Conservation (phyloP, 331 rosid species). For the Spiraea crenata region DNA sequence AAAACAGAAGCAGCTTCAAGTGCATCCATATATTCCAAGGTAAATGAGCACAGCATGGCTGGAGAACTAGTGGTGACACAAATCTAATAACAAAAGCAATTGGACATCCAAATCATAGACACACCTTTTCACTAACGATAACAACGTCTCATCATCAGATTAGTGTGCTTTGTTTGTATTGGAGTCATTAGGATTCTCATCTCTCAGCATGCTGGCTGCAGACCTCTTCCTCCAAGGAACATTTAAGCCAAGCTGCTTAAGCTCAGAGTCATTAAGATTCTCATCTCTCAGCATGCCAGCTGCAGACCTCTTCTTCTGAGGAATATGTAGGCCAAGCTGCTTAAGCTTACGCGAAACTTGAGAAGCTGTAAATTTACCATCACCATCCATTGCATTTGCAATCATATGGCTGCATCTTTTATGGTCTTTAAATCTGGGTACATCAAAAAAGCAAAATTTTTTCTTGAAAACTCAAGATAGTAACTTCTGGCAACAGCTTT, state of each 20-base stretch:
- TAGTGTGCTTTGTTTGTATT: conserved; percentile 33
- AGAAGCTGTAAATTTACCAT: conserved; percentile 60
- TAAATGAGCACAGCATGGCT: no score
- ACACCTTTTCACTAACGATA: conserved; percentile 63
- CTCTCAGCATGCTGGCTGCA: conserved; percentile 30
- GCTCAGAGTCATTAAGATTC: conserved; percentile 48
- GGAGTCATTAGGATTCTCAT: conserved; percentile 37
- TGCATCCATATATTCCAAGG: background rate
- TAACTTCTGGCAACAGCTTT: no score
- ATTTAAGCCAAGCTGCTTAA: conserved; percentile 77
- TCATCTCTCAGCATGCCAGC: conserved; percentile 34
- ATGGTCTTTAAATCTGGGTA: conserved; percentile 74
- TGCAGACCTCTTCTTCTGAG: conserved; percentile 46
- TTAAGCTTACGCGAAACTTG: conserved; percentile 81
- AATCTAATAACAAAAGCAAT: background rate
- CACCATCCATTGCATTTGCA: conserved; percentile 72
- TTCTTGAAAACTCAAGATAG: no score
- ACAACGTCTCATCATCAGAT: conserved; percentile 68
- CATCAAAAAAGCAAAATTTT: conserved; percentile 21
- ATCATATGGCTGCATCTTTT: conserved; percentile 80
- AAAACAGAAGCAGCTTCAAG: background rate
- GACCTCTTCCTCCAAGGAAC: conserved; percentile 50
- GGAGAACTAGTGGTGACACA: conserved; percentile 3
- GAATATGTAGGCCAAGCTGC: conserved; percentile 69
- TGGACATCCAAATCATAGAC: background rate